Conservation (phyloP, 805 yeast species). For the Saccharomycopsis capsularis region DNA sequence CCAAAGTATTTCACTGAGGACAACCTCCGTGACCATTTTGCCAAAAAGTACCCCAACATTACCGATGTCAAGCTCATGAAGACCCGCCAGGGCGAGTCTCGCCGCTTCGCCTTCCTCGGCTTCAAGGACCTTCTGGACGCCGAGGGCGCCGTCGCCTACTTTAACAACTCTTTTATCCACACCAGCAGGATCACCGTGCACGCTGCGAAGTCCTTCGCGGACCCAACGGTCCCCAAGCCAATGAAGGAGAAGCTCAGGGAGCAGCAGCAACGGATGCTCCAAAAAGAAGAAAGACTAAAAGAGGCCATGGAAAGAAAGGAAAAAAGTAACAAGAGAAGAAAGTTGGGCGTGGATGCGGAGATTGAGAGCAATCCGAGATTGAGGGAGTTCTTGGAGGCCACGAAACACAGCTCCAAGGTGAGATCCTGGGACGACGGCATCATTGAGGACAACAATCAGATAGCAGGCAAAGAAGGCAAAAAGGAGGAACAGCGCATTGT, state of each 20-base stretch:
- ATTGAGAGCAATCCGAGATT: conserved; percentile 60
- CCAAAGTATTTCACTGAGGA: conserved; percentile 63
- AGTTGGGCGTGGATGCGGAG: conserved; percentile 45
- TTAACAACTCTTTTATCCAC: conserved; percentile 72
- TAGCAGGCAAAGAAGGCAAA: not conserved
- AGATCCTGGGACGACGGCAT: conserved; percentile 66
- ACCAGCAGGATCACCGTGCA: conserved; percentile 75
- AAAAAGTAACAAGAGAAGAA: conserved; percentile 30
- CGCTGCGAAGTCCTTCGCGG: conserved; percentile 79
- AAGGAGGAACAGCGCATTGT: conserved; percentile 22
- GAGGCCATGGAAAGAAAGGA: conserved; percentile 35
- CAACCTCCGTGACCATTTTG: conserved; percentile 50
- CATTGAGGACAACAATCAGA: conserved; percentile 26
- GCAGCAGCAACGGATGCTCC: conserved; percentile 38
- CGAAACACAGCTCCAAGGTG: conserved; percentile 66
- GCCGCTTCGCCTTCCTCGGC: conserved; percentile 92
- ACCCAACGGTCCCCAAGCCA: conserved; percentile 70
- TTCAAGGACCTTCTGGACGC: conserved; percentile 72
- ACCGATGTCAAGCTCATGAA: conserved; percentile 86
- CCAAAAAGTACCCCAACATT: conserved; percentile 35
- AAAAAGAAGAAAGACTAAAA: conserved; percentile 42
- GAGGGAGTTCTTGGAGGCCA: conserved; percentile 73
- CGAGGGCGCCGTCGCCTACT: conserved; percentile 64
- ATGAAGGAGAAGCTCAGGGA: conserved; percentile 48
- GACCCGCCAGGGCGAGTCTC: conserved; percentile 75